These are phyloP conservation scores for Pelargonium nanum DNA, from an alignment of 345 rosid species.

Conservation along the genomic window DNA sequence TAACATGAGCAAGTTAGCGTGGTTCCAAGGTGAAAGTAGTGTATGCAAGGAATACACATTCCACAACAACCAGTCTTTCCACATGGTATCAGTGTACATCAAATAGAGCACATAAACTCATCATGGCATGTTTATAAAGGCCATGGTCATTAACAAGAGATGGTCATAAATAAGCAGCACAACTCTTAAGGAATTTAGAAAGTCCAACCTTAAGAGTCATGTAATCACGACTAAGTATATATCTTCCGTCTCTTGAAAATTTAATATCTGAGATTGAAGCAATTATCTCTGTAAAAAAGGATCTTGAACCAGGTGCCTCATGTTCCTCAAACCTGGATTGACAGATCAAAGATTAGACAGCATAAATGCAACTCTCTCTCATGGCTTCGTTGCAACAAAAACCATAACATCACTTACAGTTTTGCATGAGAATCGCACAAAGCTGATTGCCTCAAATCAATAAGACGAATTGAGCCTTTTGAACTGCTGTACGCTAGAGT, in stretches of 20 bases:
- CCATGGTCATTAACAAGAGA: too few species aligned
- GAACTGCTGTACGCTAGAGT: slow-evolving; percentile 97
- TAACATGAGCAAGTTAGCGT: too few species aligned
- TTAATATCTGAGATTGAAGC: slow-evolving; percentile 97
- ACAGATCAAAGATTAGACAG: background rate
- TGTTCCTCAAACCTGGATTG: slow-evolving; percentile 81
- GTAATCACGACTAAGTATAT: slow-evolving; percentile 94
- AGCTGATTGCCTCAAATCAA: slow-evolving; percentile 97
- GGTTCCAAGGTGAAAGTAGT: too few species aligned
- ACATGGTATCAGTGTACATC: too few species aligned
- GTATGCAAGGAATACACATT: background rate
- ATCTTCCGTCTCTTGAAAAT: slow-evolving; percentile 81
- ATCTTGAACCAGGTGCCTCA: slow-evolving; percentile 81
- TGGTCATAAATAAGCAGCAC: background rate
- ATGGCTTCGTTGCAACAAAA: background rate
- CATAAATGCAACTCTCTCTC: background rate
- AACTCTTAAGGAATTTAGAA: slow-evolving; percentile 1
- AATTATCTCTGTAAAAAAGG: slow-evolving; percentile 98
- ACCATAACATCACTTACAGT: slow-evolving; percentile 45
- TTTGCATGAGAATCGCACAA: slow-evolving; percentile 88
- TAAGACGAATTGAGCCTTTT: slow-evolving; percentile 88
- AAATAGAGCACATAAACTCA: too few species aligned
- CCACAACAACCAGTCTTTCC: too few species aligned
- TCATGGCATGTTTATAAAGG: too few species aligned
- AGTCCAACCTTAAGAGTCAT: slow-evolving; percentile 92